Evolutionary conservation across 2,329 filamentous ascomycete genomes (phyloP), one percentile per base, ranked within the genome.

Genomic region (Botrytis medusae): DNA sequence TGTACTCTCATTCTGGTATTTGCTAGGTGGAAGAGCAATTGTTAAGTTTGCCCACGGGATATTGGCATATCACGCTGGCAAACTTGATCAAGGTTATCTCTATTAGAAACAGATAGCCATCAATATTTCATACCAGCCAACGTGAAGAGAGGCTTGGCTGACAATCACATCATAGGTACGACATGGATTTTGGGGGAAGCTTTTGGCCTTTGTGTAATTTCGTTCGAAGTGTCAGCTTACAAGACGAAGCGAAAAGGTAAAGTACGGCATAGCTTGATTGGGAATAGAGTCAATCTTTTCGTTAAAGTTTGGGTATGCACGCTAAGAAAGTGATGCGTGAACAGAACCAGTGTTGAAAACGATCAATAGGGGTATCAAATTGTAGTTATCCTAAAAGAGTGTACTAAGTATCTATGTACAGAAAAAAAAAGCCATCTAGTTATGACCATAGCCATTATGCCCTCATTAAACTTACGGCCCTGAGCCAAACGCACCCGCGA

Each of bases 141-240:
- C 4, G 9, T 22, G 32, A 42, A n/a, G 18, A 42, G 29, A n/a
- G 18, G 57, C 9, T 6, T 37, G 22, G 48, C 65, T 69, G 20
- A 59, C 37, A 42, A 42, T 16, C 20, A 29, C 20, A 29, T 60
- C 4, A 48, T 48, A 92, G 90, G 91, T 94, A 94, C 77, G 92
- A 95, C 80, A 92, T 95, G 87, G 91, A 93, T 44, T 95, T 93
- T 77, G 85, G 85, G 40, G 92, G 92, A 0, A 86, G 88, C 0
- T 87, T 94, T 51, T 94, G 91, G 82, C 87, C 91, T 14, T 73
- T 81, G 4, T 78, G 77, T 74, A 76, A 77, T 65, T 77, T 80
- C 37, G 77, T 76, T 2, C 73, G 78, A 61, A 77, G 74, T 72
- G 63, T 77, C n/a, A 74, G 68, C 10, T 64, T 78, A 40, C 57